phyloP scores from a whole-genome alignment of 2,329 filamentous ascomycete genomes.

The Alternaria panax region DNA sequence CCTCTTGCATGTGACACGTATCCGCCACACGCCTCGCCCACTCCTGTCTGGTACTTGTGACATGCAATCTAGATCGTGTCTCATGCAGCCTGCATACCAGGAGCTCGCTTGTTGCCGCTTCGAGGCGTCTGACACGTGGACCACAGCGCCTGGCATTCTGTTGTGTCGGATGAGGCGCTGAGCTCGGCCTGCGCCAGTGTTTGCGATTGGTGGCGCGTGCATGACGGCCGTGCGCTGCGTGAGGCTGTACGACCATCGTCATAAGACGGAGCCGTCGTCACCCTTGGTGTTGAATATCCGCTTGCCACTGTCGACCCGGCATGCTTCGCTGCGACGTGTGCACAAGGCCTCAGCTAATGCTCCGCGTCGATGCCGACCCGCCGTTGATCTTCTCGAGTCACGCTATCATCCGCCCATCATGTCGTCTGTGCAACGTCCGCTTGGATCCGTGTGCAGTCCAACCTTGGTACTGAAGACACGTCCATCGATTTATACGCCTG shows the following conservation, averaged over 20 bases:
- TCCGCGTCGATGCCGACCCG: not conserved
- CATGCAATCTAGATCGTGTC: constrained; percentile 22
- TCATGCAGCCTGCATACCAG: constrained; percentile 15
- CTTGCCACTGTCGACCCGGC: not conserved
- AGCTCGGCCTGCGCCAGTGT: constrained; percentile 6
- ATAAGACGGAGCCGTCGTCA: not conserved
- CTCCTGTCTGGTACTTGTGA: constrained; percentile 18
- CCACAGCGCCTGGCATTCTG: constrained; percentile 13
- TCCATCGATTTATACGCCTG: constrained; percentile 11
- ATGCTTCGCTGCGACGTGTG: constrained; percentile 2
- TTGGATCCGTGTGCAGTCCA: constrained; percentile 9
- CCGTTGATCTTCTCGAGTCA: not conserved
- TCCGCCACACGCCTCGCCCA: constrained; percentile 17
- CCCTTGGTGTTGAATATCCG: constrained; percentile 5
- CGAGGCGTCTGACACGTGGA: constrained; percentile 32
- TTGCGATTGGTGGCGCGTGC: constrained; percentile 14
- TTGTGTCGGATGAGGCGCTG: constrained; percentile 17
- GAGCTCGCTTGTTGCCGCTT: constrained; percentile 18
- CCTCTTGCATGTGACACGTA: constrained; percentile 35
- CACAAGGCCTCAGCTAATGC: constrained; percentile 15
- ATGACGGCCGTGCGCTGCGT: constrained; percentile 1
- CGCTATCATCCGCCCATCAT: constrained; percentile 6
- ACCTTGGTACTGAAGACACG: constrained; percentile 14
- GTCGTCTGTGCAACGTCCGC: constrained; percentile 17
- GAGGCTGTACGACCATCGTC: constrained; percentile 11